Base-by-base conservation (phyloP, 352 stramenopile genomes). In the Pythium diclinum region DNA sequence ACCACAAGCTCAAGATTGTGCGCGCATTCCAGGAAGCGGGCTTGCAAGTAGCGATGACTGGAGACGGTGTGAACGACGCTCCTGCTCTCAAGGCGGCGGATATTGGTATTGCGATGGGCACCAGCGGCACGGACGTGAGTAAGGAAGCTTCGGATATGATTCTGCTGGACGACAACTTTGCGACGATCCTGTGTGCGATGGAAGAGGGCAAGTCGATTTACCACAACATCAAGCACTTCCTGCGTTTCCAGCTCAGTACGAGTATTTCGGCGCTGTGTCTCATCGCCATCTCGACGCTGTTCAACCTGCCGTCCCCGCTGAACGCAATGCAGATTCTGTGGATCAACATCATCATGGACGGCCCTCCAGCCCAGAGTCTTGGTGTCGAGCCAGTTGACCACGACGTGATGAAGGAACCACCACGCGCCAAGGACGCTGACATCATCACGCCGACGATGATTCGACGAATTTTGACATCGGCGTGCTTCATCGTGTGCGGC, bases 1-100 rank as follows among this genome's bases (percentile, higher is more conserved):
- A 92, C 25, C 95, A 99, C 71, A 99, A 99, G 63, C 82, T 99
- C 13, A 94, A 94, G 60, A 97, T 99, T 67, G 96, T 99, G 9
- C 81, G 87, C 6, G 94, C 92, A 16, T 83, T 98, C 10, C 95
- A 99, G 69, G 77, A 88, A 48, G 78, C 76, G 17, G 79, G 81
- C 3, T 44, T 89, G 42, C 82, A 89, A 72, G 95, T 99, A 46
- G 97, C 96, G 6, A 98, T 99, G 82, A 99, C 97, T n/a, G 97
- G 97, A n/a, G 97, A 99, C 68, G 97, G 97, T 36, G 98, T 98
- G 14, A 99, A 99, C 76, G 97, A 99, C 77, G 97, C 97, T 7
- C 97, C 97, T 19, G 97, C 97, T 4, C 79, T 99, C 9, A 99
- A 99, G 71, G 94, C 81, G 1, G 94, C 95, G 17, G 94, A 99